Evolutionary conservation across 2,329 filamentous ascomycete species (phyloP), one percentile per base, ranked within the genome.

Genomic region (Apiospora pterosperma): DNA sequence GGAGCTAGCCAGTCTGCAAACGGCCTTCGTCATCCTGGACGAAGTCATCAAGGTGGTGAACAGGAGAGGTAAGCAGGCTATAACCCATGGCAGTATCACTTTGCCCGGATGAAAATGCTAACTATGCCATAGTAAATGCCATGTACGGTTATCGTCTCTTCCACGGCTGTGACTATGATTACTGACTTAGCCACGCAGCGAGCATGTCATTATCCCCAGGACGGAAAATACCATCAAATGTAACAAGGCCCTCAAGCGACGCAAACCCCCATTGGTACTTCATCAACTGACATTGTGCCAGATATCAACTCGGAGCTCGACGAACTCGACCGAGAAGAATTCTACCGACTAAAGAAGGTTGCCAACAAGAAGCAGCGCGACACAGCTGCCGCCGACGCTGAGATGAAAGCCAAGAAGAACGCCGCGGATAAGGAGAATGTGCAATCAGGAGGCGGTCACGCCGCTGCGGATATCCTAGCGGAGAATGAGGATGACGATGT

Each of bases 141-240:
- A 97, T 98, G 90, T 93, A 81, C 78, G 67, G 67, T 59, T 41
- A 21, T 21, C 5, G 21, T 25, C 23, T 1, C 21, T 11, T 21
- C 14, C 19, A 34, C 1, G 11, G 16, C 16, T 34, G 48, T n/a
- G 19, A 55, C 28, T 34, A 4, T 31, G 28, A 14, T 7, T 21
- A n/a, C n/a, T 8, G 38, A 34, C 59, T 25, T 41, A 52, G 61
- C 74, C 76, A 69, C 67, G 11, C 31, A 91, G 88, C 74, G 92
- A 96, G 79, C 92, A 96, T 77, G 92, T 99, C 72, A 98, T 99
- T 71, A 99, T 99, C 73, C 96, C 96, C 14, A 87, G 96, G 70
- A 99, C 96, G 16, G 96, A 99, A 78, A 99, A 98, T 75, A 99
- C 96, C n/a, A 99, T 99, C 83, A 97, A 97, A 81, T 99, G 90